Conservation (phyloP, 192 early-diverging fungal species). For the Dissophora globulifera region DNA sequence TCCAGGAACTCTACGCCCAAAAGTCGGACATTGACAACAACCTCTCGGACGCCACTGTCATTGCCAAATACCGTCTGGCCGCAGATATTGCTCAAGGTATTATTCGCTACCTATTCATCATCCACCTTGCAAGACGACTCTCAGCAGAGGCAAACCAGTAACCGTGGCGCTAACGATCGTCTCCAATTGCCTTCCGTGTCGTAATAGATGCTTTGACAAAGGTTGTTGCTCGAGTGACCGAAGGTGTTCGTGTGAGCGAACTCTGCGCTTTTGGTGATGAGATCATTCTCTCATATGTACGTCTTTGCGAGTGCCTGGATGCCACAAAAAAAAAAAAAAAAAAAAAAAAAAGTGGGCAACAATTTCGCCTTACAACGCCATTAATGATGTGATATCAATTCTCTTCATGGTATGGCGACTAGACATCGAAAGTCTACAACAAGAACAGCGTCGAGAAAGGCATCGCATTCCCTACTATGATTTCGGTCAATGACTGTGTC, state of each 20-base stretch:
- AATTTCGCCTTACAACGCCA: too few species aligned
- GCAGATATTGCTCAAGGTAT: constrained; percentile 83
- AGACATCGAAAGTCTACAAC: constrained; percentile 71
- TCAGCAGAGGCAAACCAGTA: background rate
- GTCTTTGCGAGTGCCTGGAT: background rate
- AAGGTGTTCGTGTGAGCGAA: constrained; percentile 70
- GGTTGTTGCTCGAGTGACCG: constrained; percentile 61
- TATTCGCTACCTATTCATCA: background rate
- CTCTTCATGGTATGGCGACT: too few species aligned
- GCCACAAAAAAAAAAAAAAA: background rate
- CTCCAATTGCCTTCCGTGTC: background rate
- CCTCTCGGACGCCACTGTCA: constrained; percentile 67
- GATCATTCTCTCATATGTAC: constrained; percentile 67
- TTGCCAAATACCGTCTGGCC: constrained; percentile 80
- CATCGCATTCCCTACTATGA: constrained; percentile 86
- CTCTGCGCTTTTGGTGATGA: constrained; percentile 76
- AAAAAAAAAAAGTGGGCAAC: too few species aligned
- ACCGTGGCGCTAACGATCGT: background rate
- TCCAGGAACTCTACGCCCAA: constrained; percentile 55
- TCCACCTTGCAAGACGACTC: background rate
- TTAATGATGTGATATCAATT: too few species aligned
- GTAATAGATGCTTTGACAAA: constrained; percentile 65
- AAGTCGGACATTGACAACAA: constrained; percentile 73
- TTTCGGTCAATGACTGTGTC: constrained; percentile 83
- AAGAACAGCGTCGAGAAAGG: constrained; percentile 71